Percentiles rank a stretch among this genome's conserved stretches.
These are phyloP conservation scores for Boletellus sp. DNA, from an alignment of 768 basidiomycete species.

Conservation along the genomic window DNA sequence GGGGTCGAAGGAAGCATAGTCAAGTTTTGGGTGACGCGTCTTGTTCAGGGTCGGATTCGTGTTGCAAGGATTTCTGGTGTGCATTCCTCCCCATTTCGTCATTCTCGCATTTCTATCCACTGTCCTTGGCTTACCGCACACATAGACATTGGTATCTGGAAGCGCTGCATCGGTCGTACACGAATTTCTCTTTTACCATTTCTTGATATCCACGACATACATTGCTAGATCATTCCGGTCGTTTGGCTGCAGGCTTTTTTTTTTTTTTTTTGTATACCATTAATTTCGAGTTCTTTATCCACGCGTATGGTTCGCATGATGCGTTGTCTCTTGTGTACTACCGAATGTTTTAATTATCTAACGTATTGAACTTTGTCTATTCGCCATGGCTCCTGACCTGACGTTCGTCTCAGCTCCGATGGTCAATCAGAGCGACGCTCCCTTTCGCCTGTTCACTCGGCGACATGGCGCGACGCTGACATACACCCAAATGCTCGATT, in stretches of 20 bases:
- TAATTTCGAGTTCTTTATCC: background rate
- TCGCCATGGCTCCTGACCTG: conserved; percentile 24
- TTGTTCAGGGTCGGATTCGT: conserved; percentile 9
- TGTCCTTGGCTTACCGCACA: conserved; percentile 9
- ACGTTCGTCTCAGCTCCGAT: conserved; percentile 63
- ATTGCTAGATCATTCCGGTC: conserved; percentile 23
- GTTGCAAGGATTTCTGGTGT: conserved; percentile 2
- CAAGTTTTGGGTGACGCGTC: conserved; percentile 8
- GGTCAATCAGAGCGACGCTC: conserved; percentile 77
- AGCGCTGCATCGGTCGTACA: conserved; percentile 4
- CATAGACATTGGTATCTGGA: conserved; percentile 11
- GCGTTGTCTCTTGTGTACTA: conserved; percentile 13
- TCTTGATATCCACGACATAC: conserved; percentile 24
- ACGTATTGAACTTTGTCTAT: conserved; percentile 10
- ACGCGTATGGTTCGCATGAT: background rate
- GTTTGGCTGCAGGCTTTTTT: conserved; percentile 8
- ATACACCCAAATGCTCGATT: conserved; percentile 76
- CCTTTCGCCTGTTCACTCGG: conserved; percentile 62
- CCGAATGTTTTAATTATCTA: conserved; percentile 10
- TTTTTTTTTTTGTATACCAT: conserved; percentile 24
- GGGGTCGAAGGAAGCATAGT: conserved; percentile 23
- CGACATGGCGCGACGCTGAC: conserved; percentile 62
- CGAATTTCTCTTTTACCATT: conserved; percentile 1
- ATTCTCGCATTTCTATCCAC: conserved; percentile 3
- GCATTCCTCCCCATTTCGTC: conserved; percentile 1